Evolutionary conservation across 208 protist species (phyloP).

Genomic region (Angomonas deanei): DNA sequence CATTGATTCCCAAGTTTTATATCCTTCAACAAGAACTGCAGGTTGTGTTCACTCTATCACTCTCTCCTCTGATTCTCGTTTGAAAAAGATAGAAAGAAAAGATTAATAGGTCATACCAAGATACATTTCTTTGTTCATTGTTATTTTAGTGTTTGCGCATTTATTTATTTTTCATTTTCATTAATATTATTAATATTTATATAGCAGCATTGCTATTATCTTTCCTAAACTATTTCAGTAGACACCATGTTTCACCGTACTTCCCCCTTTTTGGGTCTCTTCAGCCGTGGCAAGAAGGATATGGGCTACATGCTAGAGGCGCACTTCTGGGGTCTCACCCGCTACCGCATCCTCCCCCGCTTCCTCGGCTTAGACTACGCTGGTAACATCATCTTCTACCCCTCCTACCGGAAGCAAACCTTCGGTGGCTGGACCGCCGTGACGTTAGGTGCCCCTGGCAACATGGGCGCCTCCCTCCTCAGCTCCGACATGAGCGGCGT

Average conservation of each 20-base stretch:
- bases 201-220: too few relatives aligned
- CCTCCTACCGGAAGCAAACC: conserved; percentile 64
- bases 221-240: background rate
- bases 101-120: background rate
- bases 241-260: conserved; percentile 22
- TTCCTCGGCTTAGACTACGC: conserved; percentile 80
- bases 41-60: too few relatives aligned
- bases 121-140: conserved; percentile 8
- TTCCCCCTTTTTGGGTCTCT: conserved; percentile 10
- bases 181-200: conserved; percentile 1
- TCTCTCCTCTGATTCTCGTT: too few relatives aligned
- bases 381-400: conserved; percentile 82
- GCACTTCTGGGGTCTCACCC: conserved; percentile 86
- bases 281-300: conserved; percentile 25
- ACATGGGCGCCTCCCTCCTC: conserved; percentile 21
- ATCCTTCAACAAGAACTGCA: too few relatives aligned
- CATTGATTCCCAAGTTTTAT: too few relatives aligned
- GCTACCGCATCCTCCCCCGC: conserved; percentile 71
- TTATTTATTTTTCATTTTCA: conserved; percentile 9
- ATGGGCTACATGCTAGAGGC: conserved; percentile 56
- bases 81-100: background rate
- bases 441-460: conserved; percentile 58
- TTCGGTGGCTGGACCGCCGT: conserved; percentile 85
- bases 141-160: background rate
- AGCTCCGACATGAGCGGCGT: conserved; percentile 55